These are phyloP conservation scores for Zygoascus hellenicus DNA, from an alignment of 1,139 yeast species.

Conservation along the genomic window DNA sequence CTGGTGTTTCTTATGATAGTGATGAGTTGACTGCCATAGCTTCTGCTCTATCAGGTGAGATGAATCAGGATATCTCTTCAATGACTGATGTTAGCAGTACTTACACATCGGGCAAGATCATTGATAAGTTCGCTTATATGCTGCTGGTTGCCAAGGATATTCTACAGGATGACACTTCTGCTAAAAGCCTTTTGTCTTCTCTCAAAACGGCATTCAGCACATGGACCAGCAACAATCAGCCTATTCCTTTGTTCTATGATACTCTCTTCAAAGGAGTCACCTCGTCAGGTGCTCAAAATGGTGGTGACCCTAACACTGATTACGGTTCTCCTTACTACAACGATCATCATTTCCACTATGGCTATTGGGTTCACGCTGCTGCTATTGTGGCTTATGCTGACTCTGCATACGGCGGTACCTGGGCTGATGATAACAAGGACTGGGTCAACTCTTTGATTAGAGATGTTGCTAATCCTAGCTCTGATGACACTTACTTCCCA, in stretches of 20 bases:
- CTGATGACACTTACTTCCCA: conserved; percentile 61
- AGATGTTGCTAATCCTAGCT: conserved; percentile 72
- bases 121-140: conserved; percentile 71
- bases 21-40: conserved; percentile 51
- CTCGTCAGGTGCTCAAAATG: conserved; percentile 51
- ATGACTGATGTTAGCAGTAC: conserved; percentile 48
- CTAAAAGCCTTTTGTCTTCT: conserved; percentile 43
- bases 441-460: conserved; percentile 64
- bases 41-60: conserved; percentile 50
- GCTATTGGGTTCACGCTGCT: conserved; percentile 72
- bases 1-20: conserved; percentile 41
- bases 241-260: conserved; percentile 62
- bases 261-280: conserved; percentile 62
- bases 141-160: conserved; percentile 58
- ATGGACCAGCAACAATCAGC: conserved; percentile 48
- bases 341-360: conserved; percentile 80
- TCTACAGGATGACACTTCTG: conserved; percentile 46
- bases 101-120: conserved; percentile 64
- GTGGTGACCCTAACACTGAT: conserved; percentile 49
- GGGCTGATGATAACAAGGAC: conserved; percentile 59
- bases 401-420: conserved; percentile 51
- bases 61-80: conserved; percentile 49
- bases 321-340: conserved; percentile 67
- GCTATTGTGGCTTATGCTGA: conserved; percentile 69
- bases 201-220: conserved; percentile 50